Evolutionary conservation across 2,329 filamentous ascomycete species (phyloP).

Genomic region (Aspergillus transmontanensis): DNA sequence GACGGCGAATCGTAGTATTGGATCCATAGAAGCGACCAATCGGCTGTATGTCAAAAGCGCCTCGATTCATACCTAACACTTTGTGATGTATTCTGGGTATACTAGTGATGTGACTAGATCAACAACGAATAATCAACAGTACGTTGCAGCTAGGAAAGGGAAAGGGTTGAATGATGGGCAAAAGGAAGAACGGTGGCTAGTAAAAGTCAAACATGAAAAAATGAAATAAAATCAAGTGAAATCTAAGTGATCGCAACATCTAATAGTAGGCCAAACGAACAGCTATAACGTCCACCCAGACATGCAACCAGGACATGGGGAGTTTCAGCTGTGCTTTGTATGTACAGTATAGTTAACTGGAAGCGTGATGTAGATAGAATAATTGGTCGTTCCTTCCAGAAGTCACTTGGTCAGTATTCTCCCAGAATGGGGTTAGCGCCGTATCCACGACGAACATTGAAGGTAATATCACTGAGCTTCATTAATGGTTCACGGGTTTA

Average conservation of each 20-base stretch:
- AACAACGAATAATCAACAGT: background rate
- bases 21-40: constrained; percentile 67
- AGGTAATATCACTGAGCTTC: background rate
- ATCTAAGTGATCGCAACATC: background rate
- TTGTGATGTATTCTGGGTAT: background rate
- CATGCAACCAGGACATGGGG: background rate
- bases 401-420: background rate
- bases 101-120: background rate
- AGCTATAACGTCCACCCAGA: background rate
- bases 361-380: background rate
- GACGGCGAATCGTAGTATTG: constrained; percentile 72
- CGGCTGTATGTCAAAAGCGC: constrained; percentile 68
- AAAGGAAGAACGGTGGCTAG: no score
- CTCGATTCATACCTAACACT: constrained; percentile 32
- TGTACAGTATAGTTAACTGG: background rate
- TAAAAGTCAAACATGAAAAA: no score
- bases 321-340: background rate
- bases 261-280: background rate
- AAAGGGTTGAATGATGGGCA: no score
- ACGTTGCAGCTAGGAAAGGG: background rate
- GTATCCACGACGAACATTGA: background rate
- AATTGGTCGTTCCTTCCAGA: background rate
- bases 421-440: background rate
- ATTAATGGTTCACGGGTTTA: background rate
- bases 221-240: background rate